A percentile compares a stretch with the other conserved stretches of the same genome.
Evolutionary conservation across 2,329 filamentous ascomycete species (phyloP).

Genomic region (Aureobasidium sp.): DNA sequence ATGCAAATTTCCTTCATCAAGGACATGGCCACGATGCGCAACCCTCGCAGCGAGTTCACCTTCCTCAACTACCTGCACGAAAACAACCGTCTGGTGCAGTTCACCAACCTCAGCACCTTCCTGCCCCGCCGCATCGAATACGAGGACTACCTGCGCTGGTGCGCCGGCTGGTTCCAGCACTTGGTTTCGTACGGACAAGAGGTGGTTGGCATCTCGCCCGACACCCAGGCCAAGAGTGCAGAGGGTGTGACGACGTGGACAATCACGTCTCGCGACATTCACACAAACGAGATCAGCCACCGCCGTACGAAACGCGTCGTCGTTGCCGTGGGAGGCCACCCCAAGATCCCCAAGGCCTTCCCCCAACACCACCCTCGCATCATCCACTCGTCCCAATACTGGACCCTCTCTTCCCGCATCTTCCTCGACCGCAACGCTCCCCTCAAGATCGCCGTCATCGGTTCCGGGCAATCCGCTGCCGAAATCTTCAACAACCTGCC

Average conservation of each 20-base stretch:
- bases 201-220: slow-evolving; percentile 55
- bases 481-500: slow-evolving; percentile 93
- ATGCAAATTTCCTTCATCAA: slow-evolving; percentile 99
- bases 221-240: slow-evolving; percentile 37
- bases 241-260: slow-evolving; percentile 55
- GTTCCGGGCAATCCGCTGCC: slow-evolving; percentile 83
- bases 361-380: slow-evolving; percentile 63
- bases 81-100: slow-evolving; percentile 74
- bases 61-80: slow-evolving; percentile 89
- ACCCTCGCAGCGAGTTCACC: slow-evolving; percentile 85
- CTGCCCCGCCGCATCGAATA: slow-evolving; percentile 79
- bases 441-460: slow-evolving; percentile 75
- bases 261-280: slow-evolving; percentile 55
- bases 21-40: slow-evolving; percentile 79
- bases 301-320: slow-evolving; percentile 60
- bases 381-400: slow-evolving; percentile 84
- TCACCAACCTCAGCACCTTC: slow-evolving; percentile 86
- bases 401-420: slow-evolving; percentile 52
- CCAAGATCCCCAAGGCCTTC: slow-evolving; percentile 61
- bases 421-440: slow-evolving; percentile 46
- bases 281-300: slow-evolving; percentile 45
- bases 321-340: slow-evolving; percentile 57
- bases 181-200: slow-evolving; percentile 70
- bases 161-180: slow-evolving; percentile 65
- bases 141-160: slow-evolving; percentile 94